Conservation (phyloP, 2,329 filamentous ascomycete genomes). For the Cytospora paraplurivora region DNA sequence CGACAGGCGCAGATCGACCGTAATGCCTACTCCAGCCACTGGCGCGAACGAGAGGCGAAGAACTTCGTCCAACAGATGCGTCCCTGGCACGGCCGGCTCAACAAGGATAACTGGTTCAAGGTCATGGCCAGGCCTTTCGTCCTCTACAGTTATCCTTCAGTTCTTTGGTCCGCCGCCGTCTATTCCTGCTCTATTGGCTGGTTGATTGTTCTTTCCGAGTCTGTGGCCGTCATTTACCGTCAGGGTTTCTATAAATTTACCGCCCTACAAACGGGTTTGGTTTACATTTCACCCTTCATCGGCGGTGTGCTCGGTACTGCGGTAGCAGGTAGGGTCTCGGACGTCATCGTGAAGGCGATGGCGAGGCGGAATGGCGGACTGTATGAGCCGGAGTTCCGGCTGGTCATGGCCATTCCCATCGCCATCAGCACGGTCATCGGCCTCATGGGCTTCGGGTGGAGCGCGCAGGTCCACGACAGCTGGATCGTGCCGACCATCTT, state of each 20-base stretch:
- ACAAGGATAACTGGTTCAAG: conserved; percentile 76
- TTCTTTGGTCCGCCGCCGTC: conserved; percentile 83
- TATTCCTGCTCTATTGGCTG: conserved; percentile 90
- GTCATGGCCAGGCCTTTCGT: conserved; percentile 81
- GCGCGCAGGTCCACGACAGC: conserved; percentile 68
- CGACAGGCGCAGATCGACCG: conserved; percentile 42
- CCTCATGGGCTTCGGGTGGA: conserved; percentile 97
- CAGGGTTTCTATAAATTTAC: conserved; percentile 76
- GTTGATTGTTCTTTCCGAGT: conserved; percentile 93
- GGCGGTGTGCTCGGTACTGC: conserved; percentile 89
- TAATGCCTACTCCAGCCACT: conserved; percentile 67
- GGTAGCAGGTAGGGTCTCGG: conserved; percentile 85
- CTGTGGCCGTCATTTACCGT: conserved; percentile 78
- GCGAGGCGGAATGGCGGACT: conserved; percentile 84
- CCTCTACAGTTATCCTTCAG: conserved; percentile 82
- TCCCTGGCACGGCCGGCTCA: conserved; percentile 77
- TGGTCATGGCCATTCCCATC: conserved; percentile 85
- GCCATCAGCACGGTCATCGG: conserved; percentile 78
- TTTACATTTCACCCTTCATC: conserved; percentile 89
- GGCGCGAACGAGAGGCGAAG: conserved; percentile 67
- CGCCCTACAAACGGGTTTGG: conserved; percentile 76
- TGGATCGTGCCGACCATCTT: conserved; percentile 95
- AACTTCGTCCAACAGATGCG: conserved; percentile 75
- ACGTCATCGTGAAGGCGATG: conserved; percentile 82
- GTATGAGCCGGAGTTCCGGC: conserved; percentile 91